These are phyloP conservation scores for Gnomoniopsis sp. DNA, from an alignment of 2,329 filamentous ascomycete genomes.

Conservation along the genomic window DNA sequence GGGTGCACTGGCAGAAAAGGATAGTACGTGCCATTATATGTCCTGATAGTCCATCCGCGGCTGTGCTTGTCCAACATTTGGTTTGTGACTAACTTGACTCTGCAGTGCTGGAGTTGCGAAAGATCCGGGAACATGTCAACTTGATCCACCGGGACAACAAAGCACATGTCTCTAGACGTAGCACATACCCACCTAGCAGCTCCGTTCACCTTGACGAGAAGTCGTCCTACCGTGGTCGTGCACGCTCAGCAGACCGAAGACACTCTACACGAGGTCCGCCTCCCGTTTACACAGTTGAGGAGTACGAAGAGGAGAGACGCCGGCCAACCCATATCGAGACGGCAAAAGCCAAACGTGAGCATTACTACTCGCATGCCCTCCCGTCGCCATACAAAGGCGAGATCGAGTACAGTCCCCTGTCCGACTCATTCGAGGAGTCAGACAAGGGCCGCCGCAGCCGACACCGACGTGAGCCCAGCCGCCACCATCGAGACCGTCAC, in stretches of 20 bases:
- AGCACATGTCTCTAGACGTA: conserved; percentile 9
- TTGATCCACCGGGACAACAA: conserved; percentile 14
- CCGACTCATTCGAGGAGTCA: conserved; percentile 8
- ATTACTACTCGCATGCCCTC: conserved; percentile 17
- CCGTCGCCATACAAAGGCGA: conserved; percentile 15
- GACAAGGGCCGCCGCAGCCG: conserved; percentile 2
- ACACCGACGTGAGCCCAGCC: background rate
- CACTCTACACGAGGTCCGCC: background rate
- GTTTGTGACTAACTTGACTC: background rate
- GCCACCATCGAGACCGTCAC: background rate
- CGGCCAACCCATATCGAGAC: conserved; percentile 15
- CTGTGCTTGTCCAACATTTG: background rate
- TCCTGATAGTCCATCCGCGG: background rate
- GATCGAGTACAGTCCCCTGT: conserved; percentile 15
- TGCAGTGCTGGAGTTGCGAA: conserved; percentile 14
- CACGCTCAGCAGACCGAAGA: conserved; percentile 13
- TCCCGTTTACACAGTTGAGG: conserved; percentile 4
- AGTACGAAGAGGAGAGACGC: conserved; percentile 10
- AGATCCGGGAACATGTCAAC: conserved; percentile 16
- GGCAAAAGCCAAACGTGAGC: conserved; percentile 13
- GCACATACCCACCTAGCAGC: conserved; percentile 10
- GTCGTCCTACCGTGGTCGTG: conserved; percentile 4
- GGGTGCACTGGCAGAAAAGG: conserved; percentile 25
- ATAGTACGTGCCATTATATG: conserved; percentile 20
- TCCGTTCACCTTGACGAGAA: conserved; percentile 9